Base-by-base conservation (phyloP, 78 protist genomes). In the Neovahlkampfia damariscottae region DNA sequence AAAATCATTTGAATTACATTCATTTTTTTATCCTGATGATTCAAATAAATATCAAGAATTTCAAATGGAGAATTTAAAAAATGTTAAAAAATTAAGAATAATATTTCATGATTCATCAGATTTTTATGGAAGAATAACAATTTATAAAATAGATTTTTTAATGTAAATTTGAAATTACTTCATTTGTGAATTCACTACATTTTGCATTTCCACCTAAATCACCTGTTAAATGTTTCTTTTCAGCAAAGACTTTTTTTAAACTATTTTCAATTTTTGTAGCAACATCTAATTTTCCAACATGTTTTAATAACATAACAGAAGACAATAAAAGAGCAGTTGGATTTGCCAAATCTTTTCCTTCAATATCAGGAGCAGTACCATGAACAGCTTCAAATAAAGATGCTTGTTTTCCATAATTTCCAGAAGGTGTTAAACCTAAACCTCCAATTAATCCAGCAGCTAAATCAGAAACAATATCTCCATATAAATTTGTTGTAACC, bases 391-490 rank as follows among this genome's bases (percentile, higher is more conserved):
- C 94, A 75, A 88, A 90, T 78, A 90, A 70, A 28, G 88, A 86
- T 32, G 75, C 84, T 37, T 83, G 37, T 69, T 86, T 78, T 37
- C 94, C 94, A 39, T 79, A 77, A 82, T 88, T 88, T 58, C 84
- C 89, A 6, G 92, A 89, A 59, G 93, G 90, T 5, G 88, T 82
- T 29, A 90, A 68, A 62, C 94, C 94, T 9, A 88, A 69, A 36
- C 93, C 93, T 41, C 94, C 94, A 40, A 88, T 81, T 66, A 90
- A 66, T 66, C 90, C 90, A 35, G 93, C 94, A 6, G 84, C 73
- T 68, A 88, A 72, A 73, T 88, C 90, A 59, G 84, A 70, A 36
- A 90, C 84, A 72, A 90, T 89, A 73, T 90, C 91, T 66, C 94
- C 94, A 81, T 86, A 90, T 38, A 90, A 70, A 79, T 90, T 90